Conservation (phyloP, 2,329 filamentous ascomycete species). For the Sordariomycetes sp. region DNA sequence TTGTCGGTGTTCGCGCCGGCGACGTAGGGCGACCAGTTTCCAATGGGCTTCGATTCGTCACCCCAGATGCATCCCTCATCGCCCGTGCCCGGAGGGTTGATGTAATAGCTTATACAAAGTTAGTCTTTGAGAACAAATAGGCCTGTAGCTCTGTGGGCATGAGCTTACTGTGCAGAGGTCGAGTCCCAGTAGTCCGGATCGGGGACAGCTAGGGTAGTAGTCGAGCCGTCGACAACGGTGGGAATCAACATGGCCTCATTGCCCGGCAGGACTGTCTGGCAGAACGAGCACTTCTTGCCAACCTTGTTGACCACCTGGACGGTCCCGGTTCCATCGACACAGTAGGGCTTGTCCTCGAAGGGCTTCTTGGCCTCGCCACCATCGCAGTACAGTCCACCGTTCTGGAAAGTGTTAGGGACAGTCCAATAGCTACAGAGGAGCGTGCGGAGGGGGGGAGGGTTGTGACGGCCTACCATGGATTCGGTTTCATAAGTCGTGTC, state of each 20-base stretch:
- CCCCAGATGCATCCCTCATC: slow-evolving; percentile 64
- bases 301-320: slow-evolving; percentile 58
- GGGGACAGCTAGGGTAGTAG: slow-evolving; percentile 53
- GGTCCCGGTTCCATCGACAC: slow-evolving; percentile 55
- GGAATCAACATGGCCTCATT: slow-evolving; percentile 78
- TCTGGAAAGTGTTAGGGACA: slow-evolving; percentile 29
- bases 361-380: slow-evolving; percentile 58
- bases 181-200: slow-evolving; percentile 58
- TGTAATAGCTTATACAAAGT: slow-evolving; percentile 48
- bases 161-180: slow-evolving; percentile 63
- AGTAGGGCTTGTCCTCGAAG: slow-evolving; percentile 58
- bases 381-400: slow-evolving; percentile 63
- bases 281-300: slow-evolving; percentile 54
- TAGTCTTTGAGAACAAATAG: not conserved
- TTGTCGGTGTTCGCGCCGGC: slow-evolving; percentile 61
- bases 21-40: slow-evolving; percentile 72
- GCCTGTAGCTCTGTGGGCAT: slow-evolving; percentile 9
- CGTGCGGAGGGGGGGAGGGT: not conserved
- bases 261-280: slow-evolving; percentile 69
- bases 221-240: slow-evolving; percentile 48
- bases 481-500: slow-evolving; percentile 55
- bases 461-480: slow-evolving; percentile 52
- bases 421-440: not conserved
- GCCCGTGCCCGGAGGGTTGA: slow-evolving; percentile 62
- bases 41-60: slow-evolving; percentile 45